A percentile compares a stretch with the other conserved stretches of the same genome.
These are phyloP conservation scores for Suillus lakei DNA, from an alignment of 768 basidiomycete genomes.

Conservation along the genomic window DNA sequence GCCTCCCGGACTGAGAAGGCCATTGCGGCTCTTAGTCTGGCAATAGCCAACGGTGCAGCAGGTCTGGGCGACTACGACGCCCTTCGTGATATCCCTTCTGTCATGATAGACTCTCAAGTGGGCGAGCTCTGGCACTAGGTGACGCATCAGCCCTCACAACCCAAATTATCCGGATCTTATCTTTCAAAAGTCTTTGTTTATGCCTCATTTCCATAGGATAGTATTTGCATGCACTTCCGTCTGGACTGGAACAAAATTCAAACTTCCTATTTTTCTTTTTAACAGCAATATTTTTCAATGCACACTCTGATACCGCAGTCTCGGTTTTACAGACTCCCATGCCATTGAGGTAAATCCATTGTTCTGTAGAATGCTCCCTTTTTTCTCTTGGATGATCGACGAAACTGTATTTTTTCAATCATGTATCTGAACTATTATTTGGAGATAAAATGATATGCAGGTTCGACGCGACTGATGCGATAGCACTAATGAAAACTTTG, in stretches of 20 bases:
- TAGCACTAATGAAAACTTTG: background rate
- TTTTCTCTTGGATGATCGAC: constrained; percentile 12
- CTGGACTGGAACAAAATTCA: constrained; percentile 27
- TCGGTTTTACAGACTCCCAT: constrained; percentile 9
- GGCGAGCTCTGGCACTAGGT: constrained; percentile 64
- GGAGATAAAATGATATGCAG: background rate
- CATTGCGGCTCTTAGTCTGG: constrained; percentile 60
- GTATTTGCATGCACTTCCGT: constrained; percentile 8
- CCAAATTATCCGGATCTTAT: constrained; percentile 12
- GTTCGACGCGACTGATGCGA: background rate
- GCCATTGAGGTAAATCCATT: constrained; percentile 18
- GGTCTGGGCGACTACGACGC: constrained; percentile 61
- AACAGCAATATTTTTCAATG: constrained; percentile 31
- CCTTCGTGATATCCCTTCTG: constrained; percentile 41
- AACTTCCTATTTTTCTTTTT: constrained; percentile 22
- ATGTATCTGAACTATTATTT: constrained; percentile 6
- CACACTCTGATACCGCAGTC: constrained; percentile 26
- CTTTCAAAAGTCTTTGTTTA: constrained; percentile 12
- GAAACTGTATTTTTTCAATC: constrained; percentile 7
- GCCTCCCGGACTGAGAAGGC: constrained; percentile 61
- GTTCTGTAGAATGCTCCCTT: constrained; percentile 23
- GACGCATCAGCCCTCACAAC: background rate
- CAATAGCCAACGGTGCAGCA: constrained; percentile 68
- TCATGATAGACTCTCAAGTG: constrained; percentile 47
- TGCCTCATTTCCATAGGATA: constrained; percentile 32